Base-by-base conservation (phyloP, 192 early-diverging fungal genomes). In the Phlyctochytrium arcticum region DNA sequence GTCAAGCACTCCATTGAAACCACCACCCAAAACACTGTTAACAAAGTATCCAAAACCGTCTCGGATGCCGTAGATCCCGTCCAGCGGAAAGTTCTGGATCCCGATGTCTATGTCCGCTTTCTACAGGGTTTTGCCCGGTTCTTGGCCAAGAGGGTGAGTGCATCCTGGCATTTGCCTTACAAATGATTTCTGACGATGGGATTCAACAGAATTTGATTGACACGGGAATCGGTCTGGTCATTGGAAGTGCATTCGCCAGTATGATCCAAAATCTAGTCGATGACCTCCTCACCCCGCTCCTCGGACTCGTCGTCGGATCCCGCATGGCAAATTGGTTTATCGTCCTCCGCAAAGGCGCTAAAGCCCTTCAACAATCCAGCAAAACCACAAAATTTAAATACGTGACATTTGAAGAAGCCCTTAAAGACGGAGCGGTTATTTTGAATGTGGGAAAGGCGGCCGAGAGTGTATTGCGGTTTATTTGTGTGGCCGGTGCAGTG, bases 181-280 rank as follows among this genome's bases (percentile, higher is more conserved):
- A 53, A 29, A 53, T 27, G 50, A 26, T 17, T 29, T 5, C 24
- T 53, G 29, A 17, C 29, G 4, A 53, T 27, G 24, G 23, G 3
- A 53, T 9, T 27, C 39, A 44, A 48, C 23, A 60, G 59, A 60
- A 60, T 21, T 42, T 68, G 17, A 17, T 68, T 32, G 66, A 68
- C 19, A 68, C 66, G 6, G 59, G 60, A n/a, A 26, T 68, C n/a
- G 66, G 60, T 48, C 15, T 68, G 29, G 39, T 68, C 60, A 62
- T 68, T 62, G 66, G 66, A n/a, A 7, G 17, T 7, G 34, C 66
- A 9, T 68, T 68, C 50, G n/a, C 65, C 26, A 29, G n/a, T 23
- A 33, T 60, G 26, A 42, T 68, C n/a, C 66, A 62, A 17, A 48
- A 19, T 6, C 26, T 68, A 31, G 66, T 68, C 1, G 59, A 68